Percentiles rank a stretch among this genome's conserved stretches.
Evolutionary conservation across 495 filamentous ascomycete genomes (phyloP).

Genomic region (Trichoderma reesei): DNA sequence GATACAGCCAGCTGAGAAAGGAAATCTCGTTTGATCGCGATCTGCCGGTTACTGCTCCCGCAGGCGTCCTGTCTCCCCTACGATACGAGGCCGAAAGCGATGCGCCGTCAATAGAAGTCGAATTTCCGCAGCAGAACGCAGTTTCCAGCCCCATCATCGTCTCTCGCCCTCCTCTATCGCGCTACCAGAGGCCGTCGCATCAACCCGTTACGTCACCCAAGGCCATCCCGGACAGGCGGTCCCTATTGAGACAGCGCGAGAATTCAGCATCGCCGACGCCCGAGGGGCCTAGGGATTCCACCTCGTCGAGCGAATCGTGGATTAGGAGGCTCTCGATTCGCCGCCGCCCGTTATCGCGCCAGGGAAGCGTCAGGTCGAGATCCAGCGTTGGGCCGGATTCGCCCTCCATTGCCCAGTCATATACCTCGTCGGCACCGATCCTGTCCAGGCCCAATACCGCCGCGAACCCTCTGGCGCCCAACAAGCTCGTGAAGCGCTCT

Average conservation of each 20-base stretch:
- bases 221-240: constrained; percentile 28
- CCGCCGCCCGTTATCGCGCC: constrained; percentile 52
- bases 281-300: constrained; percentile 35
- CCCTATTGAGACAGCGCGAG: constrained; percentile 35
- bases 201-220: constrained; percentile 26
- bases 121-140: neutral
- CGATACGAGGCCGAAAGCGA: neutral
- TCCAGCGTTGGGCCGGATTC: constrained; percentile 59
- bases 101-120: neutral
- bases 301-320: constrained; percentile 61
- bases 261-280: constrained; percentile 22
- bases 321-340: constrained; percentile 59
- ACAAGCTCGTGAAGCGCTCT: constrained; percentile 87
- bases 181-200: constrained; percentile 14
- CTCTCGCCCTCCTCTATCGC: constrained; percentile 15
- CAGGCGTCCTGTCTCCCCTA: constrained; percentile 16
- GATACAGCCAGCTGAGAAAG: constrained; percentile 11
- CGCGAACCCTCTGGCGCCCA: constrained; percentile 47
- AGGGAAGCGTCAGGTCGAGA: constrained; percentile 45
- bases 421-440: constrained; percentile 61
- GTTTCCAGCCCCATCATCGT: neutral
- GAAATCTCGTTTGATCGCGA: constrained; percentile 4
- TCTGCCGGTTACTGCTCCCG: constrained; percentile 32
- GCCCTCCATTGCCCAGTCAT: constrained; percentile 59
- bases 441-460: constrained; percentile 31